Conservation (phyloP, 208 protist genomes). For the Wallacemonas sp. region DNA sequence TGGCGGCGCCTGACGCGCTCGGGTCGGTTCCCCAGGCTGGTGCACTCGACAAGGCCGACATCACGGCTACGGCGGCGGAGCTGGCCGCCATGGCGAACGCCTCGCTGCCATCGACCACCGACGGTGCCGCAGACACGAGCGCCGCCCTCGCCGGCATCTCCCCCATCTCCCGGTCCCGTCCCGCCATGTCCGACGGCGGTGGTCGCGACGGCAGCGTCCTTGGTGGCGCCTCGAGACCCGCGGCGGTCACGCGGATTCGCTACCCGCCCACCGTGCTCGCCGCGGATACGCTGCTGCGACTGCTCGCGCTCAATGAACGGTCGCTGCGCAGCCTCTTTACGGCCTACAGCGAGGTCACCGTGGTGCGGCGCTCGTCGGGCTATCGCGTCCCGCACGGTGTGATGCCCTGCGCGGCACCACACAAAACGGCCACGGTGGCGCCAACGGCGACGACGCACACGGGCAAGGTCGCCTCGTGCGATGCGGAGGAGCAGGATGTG, state of each 20-base stretch:
- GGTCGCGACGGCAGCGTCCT: no score
- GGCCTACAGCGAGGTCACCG: conserved; percentile 46
- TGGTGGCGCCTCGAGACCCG: no score
- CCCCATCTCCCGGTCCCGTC: neutral
- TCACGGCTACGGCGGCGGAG: no score
- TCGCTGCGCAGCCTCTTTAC: conserved; percentile 67
- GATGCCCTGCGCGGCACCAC: neutral
- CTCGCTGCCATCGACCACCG: neutral
- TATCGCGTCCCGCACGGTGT: conserved; percentile 31
- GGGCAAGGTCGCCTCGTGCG: neutral
- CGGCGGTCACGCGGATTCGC: neutral
- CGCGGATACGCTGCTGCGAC: conserved; percentile 46
- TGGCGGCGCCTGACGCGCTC: no score
- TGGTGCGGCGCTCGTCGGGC: conserved; percentile 33
- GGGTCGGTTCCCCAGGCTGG: no score
- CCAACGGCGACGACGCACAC: no score
- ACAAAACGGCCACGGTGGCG: neutral
- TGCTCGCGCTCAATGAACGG: conserved; percentile 61
- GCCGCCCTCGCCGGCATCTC: conserved; percentile 4
- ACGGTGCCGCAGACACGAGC: neutral
- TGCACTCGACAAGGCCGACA: no score
- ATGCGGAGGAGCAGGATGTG: conserved; percentile 27
- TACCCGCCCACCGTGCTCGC: conserved; percentile 19
- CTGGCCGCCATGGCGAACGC: no score
- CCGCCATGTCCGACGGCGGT: neutral